Evolutionary conservation across 1,284 basidiomycete species (phyloP), one percentile per base, ranked within the genome.

Genomic region (Sphagnurus paluster): DNA sequence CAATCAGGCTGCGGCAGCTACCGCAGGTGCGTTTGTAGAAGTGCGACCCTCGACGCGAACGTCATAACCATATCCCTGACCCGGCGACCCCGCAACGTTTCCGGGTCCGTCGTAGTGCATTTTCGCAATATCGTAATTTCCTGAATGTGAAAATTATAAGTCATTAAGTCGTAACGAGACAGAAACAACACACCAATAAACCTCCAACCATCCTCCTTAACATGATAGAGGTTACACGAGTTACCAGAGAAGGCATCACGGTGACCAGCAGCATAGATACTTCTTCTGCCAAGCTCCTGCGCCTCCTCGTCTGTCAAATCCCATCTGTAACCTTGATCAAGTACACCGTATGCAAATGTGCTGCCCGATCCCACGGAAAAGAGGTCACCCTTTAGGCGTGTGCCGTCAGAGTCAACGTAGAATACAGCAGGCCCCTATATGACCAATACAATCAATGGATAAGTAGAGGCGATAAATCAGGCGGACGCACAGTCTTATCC

Each of bases 291-390:
- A 25, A 99, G 84, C 63, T 99, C 97, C 63, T 93, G 88, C 1
- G 97, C 97, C 56, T 98, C 97, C 53, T 87, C 94, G 54, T 94
- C 93, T 10, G 87, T 83, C 44, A 99, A 72, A 63, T 99, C 94
- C 90, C 92, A 99, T 49, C 74, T 82, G 71, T 98, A 98, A 2
- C 88, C 93, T 69, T 98, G 95, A 68, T 99, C 97, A 33, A 99
- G 80, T 2, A 99, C 94, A 79, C 96, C 96, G 62, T 99, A 99
- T 4, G 97, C 97, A 61, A 96, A 98, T 0, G 97, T 99, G 62
- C 90, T 93, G 61, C 97, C 97, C 3, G 96, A 98, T 26, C 97
- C 97, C 30, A 99, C 97, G 5, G 94, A 98, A 76, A 99, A 99
- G 11, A 98, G 69, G 68, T 99, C 89, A 36, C 97, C 96, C 66